These are phyloP conservation scores for Cokeromyces recurvatus DNA, from an alignment of 371 early-diverging fungal species.

Conservation along the genomic window DNA sequence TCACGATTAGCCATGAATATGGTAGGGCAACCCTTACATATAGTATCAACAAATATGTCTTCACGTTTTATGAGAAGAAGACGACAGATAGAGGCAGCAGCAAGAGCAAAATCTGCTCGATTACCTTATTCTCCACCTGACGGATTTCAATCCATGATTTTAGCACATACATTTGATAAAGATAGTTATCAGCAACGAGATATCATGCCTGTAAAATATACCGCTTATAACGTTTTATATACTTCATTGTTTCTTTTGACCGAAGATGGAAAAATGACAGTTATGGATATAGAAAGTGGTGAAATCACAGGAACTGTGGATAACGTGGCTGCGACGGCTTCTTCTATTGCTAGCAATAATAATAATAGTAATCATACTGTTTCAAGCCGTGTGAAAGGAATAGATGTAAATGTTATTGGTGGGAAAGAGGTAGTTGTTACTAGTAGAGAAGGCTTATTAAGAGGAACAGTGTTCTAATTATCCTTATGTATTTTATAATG, in stretches of 20 bases:
- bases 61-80: no score
- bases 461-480: conserved; percentile 21
- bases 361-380: conserved; percentile 1
- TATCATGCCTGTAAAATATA: conserved; percentile 32
- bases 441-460: conserved; percentile 37
- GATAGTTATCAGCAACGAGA: background rate
- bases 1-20: conserved; percentile 24
- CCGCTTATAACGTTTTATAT: conserved; percentile 42
- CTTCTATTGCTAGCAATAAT: background rate
- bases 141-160: conserved; percentile 23
- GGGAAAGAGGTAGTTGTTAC: conserved; percentile 41
- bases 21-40: conserved; percentile 2
- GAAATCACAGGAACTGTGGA: conserved; percentile 30
- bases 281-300: conserved; percentile 44
- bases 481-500: no score
- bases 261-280: conserved; percentile 43
- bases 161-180: conserved; percentile 34
- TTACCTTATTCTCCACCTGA: conserved; percentile 36
- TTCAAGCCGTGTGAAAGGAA: conserved; percentile 32
- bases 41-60: no score
- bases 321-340: conserved; percentile 24
- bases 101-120: background rate
- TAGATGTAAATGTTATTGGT: conserved; percentile 44
- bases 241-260: conserved; percentile 39
- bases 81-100: background rate